Base-by-base conservation (phyloP, 75 land plant species). In the Picea glauca region DNA sequence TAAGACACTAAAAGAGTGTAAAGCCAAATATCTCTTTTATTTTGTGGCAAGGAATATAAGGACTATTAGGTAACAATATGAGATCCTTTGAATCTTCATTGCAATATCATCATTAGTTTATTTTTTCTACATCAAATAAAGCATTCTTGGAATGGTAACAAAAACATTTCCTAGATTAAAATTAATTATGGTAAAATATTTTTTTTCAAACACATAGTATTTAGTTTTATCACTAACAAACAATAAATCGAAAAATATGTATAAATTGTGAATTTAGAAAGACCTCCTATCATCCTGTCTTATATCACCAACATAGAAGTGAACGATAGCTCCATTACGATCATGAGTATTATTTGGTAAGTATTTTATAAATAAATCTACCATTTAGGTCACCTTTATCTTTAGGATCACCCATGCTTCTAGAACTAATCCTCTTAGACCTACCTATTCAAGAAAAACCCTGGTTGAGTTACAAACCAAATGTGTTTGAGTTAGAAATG, bases 11-110 rank as follows among this genome's bases (percentile, higher is more conserved):
- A 97, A 93, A 65, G 93, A 93, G 85, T 97, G 99, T 43, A 97
- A 63, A 35, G 95, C 99, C 62, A 93, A 79, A 86, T 97, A 97
- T 85, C 94, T 98, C 21, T 98, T 89, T 80, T 97, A 98, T n/a
- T 90, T 97, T 40, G 99, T 97, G 58, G 99, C 95, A 80, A 93
- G 91, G 63, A 93, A 88, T 72, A 98, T 98, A 72, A 97, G 93
- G 17, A 91, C 98, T 62, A 98, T 90, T 17, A 97, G 75, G 77
- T 78, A 93, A 98, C 99, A 97, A 32, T 68, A 61, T n/a, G 82
- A 79, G 58, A 83, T 87, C 15, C 82, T 86, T 23, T 86, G 93
- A 23, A 94, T 79, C 77, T 90, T 91, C 79, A 83, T 81, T 32
- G 85, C 66, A 50, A 93, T 78, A 76, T 91, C 86, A 82, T 90